Conservation (phyloP, 805 yeast species). For the Hanseniaspora occidentalis region DNA sequence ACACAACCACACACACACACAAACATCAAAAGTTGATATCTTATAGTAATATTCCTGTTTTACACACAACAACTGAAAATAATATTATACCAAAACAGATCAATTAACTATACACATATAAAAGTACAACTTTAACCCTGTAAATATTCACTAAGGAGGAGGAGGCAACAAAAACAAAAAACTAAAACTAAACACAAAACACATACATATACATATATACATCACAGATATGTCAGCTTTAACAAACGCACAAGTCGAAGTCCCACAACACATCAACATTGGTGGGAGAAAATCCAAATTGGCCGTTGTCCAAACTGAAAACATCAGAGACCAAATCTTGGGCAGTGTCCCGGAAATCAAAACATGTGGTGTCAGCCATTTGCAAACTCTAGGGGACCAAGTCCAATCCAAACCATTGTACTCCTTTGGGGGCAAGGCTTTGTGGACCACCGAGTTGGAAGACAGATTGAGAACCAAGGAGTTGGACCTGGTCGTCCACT, state of each 20-base stretch:
- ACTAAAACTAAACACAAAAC: not conserved
- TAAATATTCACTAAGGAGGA: slow-evolving; percentile 7
- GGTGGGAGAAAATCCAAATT: slow-evolving; percentile 86
- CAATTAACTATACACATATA: too few relatives aligned
- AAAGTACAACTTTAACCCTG: not conserved
- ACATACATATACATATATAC: not conserved
- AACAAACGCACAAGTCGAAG: not conserved
- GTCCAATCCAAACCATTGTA: slow-evolving; percentile 76
- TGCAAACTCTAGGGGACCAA: slow-evolving; percentile 84
- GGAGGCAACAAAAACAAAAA: slow-evolving; percentile 5
- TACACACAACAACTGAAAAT: too few relatives aligned
- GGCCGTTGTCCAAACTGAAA: slow-evolving; percentile 79
- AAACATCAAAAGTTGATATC: too few relatives aligned
- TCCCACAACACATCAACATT: slow-evolving; percentile 27
- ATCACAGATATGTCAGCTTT: not conserved
- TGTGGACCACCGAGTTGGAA: slow-evolving; percentile 95
- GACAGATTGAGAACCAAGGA: slow-evolving; percentile 55
- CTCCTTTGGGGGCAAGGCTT: slow-evolving; percentile 89
- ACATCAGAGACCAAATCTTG: slow-evolving; percentile 50
- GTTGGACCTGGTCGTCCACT: slow-evolving; percentile 84
- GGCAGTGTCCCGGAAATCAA: slow-evolving; percentile 46
- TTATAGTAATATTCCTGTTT: too few relatives aligned
- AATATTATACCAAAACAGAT: too few relatives aligned
- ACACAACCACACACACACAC: too few relatives aligned
- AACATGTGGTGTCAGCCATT: slow-evolving; percentile 61